Percentiles rank a stretch among this genome's conserved stretches.
phyloP scores from a whole-genome alignment of 2,329 filamentous ascomycete genomes.

The Verticillium isaacii region DNA sequence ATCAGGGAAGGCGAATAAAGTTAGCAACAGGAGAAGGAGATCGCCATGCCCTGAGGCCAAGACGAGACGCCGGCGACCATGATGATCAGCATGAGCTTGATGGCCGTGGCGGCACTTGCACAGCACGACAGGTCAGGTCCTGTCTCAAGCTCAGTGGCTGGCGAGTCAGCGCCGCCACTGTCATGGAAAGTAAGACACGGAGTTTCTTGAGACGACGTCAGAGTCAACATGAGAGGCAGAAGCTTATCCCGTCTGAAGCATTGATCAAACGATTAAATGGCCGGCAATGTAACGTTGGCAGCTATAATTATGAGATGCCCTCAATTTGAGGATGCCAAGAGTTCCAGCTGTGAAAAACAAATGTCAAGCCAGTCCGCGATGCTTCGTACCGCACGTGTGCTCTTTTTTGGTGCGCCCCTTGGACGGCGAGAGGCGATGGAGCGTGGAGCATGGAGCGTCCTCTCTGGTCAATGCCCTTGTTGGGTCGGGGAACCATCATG shows the following conservation, averaged over 20 bases:
- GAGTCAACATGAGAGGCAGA: background rate
- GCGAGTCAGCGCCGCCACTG: background rate
- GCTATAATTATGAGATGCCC: background rate
- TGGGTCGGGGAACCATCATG: background rate
- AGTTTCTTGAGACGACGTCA: background rate
- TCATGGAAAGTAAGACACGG: background rate
- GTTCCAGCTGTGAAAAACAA: background rate
- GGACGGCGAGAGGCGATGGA: background rate
- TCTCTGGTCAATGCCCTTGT: background rate
- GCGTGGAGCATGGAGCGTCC: background rate
- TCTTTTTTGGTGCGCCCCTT: background rate
- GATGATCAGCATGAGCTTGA: background rate
- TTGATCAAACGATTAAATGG: background rate
- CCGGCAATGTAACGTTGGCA: background rate
- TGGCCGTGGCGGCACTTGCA: background rate
- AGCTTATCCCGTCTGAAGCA: background rate
- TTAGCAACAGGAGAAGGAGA: background rate
- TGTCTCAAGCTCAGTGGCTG: background rate
- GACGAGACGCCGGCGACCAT: background rate
- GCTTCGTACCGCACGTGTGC: background rate
- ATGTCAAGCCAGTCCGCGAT: background rate
- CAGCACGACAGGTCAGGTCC: background rate
- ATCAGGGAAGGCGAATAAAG: background rate
- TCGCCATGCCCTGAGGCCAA: background rate
- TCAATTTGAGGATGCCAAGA: background rate